phyloP scores from a whole-genome alignment of 495 filamentous ascomycete species.

The Pyronema omphalodes region DNA sequence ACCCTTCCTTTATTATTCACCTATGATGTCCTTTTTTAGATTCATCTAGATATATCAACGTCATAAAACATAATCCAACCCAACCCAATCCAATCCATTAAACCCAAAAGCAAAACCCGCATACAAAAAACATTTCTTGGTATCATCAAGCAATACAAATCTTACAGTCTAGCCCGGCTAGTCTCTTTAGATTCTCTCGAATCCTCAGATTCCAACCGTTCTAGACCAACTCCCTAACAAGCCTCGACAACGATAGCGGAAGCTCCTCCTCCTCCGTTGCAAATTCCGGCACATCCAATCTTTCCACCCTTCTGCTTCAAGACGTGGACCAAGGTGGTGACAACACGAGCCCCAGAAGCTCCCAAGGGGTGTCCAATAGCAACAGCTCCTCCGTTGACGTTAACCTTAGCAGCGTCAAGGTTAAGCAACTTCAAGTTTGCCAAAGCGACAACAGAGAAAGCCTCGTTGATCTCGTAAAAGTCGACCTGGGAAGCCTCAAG shows the following conservation, averaged over 20 bases:
- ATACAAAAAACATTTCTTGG: too few species aligned
- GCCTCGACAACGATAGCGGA: conserved; percentile 73
- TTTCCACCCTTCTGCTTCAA: conserved; percentile 77
- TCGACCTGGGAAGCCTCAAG: conserved; percentile 58
- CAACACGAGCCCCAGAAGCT: conserved; percentile 79
- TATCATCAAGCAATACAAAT: too few species aligned
- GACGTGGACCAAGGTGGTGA: conserved; percentile 79
- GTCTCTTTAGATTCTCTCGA: too few species aligned
- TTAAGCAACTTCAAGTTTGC: conserved; percentile 84
- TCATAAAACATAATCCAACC: too few species aligned
- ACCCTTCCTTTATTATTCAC: too few species aligned
- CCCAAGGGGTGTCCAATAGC: conserved; percentile 91
- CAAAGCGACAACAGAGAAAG: conserved; percentile 88
- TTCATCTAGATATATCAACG: too few species aligned
- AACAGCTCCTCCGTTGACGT: conserved; percentile 86
- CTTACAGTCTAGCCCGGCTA: too few species aligned
- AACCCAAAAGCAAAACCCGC: too few species aligned
- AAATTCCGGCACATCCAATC: conserved; percentile 87
- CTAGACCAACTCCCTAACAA: neutral
- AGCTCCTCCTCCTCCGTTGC: conserved; percentile 93
- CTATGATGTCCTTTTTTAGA: too few species aligned
- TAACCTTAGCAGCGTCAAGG: conserved; percentile 70
- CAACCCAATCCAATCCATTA: too few species aligned
- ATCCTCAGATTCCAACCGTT: too few species aligned
- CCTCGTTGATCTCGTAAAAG: conserved; percentile 97